Evolutionary conservation across 352 stramenopile species (phyloP).

Genomic region (Phytophthora ramorum): DNA sequence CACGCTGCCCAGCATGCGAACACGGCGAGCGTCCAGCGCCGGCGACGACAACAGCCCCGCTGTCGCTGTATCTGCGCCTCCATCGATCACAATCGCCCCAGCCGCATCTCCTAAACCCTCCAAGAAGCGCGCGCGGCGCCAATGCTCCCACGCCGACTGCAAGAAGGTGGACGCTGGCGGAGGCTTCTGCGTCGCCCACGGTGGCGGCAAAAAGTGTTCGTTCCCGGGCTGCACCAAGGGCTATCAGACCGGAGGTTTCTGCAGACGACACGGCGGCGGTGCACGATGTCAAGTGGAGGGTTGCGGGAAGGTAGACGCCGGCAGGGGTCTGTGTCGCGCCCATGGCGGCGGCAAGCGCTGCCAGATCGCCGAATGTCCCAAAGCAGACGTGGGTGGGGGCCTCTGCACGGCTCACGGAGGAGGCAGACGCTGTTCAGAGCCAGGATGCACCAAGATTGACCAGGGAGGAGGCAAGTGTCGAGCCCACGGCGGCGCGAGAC

Average conservation of each 20-base stretch:
- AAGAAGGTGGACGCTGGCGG: slow-evolving; percentile 79
- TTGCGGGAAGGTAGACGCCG: slow-evolving; percentile 84
- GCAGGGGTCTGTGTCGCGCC: slow-evolving; percentile 70
- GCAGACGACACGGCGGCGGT: slow-evolving; percentile 74
- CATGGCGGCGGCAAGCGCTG: slow-evolving; percentile 83
- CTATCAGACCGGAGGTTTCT: slow-evolving; percentile 84
- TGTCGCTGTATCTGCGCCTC: slow-evolving; percentile 7
- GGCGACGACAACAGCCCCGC: slow-evolving; percentile 4
- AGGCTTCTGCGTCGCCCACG: slow-evolving; percentile 85
- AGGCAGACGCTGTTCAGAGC: slow-evolving; percentile 69
- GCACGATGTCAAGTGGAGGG: slow-evolving; percentile 73
- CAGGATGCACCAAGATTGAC: slow-evolving; percentile 81
- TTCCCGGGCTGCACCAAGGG: slow-evolving; percentile 77
- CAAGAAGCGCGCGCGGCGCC: slow-evolving; percentile 52
- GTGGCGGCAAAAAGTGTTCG: slow-evolving; percentile 83
- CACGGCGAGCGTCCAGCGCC: slow-evolving; percentile 13
- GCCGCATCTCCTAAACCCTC: not conserved
- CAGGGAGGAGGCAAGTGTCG: slow-evolving; percentile 85
- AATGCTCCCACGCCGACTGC: slow-evolving; percentile 64
- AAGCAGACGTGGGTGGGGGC: slow-evolving; percentile 83
- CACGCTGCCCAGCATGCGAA: slow-evolving; percentile 24
- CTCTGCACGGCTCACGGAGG: slow-evolving; percentile 86
- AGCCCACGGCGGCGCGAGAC: slow-evolving; percentile 74
- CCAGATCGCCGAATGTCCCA: slow-evolving; percentile 56
- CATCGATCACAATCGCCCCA: slow-evolving; percentile 1